Evolutionary conservation across 2,329 filamentous ascomycete genomes (phyloP).

Genomic region (Trichoderma brevicompactum): DNA sequence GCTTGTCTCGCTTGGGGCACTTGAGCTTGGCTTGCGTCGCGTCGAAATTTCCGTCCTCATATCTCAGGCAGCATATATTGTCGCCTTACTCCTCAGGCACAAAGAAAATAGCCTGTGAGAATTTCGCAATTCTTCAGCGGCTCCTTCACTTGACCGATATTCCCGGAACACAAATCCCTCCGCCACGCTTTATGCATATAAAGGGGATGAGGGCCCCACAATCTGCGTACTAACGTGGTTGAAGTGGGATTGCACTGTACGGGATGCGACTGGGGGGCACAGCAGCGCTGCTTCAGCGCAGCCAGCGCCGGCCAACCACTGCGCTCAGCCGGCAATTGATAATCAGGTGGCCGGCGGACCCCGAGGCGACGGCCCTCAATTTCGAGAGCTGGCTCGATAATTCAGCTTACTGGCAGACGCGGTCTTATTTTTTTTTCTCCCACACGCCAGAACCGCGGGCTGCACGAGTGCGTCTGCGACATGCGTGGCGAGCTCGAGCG

Average conservation of each 20-base stretch:
- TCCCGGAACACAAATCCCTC: not conserved
- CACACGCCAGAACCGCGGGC: not conserved
- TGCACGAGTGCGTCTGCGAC: not conserved
- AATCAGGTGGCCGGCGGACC: not conserved
- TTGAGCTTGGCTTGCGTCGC: no score
- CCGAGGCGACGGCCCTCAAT: not conserved
- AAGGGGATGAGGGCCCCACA: not conserved
- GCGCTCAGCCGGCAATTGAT: conserved; percentile 9
- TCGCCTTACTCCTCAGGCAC: conserved; percentile 21
- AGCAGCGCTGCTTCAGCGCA: conserved; percentile 9
- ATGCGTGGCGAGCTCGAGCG: not conserved
- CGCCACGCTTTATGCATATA: conserved; percentile 11
- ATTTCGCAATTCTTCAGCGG: conserved; percentile 6
- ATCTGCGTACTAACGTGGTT: conserved; percentile 7
- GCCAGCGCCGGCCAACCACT: not conserved
- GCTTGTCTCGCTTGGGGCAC: conserved; percentile 7
- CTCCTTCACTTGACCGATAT: conserved; percentile 10
- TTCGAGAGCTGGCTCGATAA: not conserved
- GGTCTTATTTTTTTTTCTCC: not conserved
- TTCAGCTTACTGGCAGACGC: conserved; percentile 10
- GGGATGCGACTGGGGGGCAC: conserved; percentile 18
- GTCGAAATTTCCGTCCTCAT: conserved; percentile 1
- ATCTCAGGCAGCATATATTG: conserved; percentile 9
- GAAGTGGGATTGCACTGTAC: conserved; percentile 16
- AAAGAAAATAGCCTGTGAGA: conserved; percentile 12